Evolutionary conservation across 176 grass and related monocot species (phyloP), one percentile per base, ranked within the genome.

Genomic region (Triticum urartu): DNA sequence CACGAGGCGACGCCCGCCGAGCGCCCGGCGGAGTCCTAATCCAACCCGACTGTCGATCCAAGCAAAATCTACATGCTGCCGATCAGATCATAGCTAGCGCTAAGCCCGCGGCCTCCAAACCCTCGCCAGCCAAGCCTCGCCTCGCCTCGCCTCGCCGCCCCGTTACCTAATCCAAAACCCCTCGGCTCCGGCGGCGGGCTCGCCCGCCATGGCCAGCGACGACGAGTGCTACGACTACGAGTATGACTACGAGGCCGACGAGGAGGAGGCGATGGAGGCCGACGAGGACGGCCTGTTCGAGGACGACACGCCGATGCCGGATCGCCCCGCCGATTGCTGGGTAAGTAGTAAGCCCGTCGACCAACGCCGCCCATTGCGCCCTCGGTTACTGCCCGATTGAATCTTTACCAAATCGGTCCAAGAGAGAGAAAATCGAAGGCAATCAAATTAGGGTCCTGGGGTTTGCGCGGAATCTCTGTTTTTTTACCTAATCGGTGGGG

Each of bases 141-240:
- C 42, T 30, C 72, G 72, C 72, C 18, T 58, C 54, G 54, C 54
- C 54, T 58, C 18, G 54, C 54, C 72, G 24, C 67, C 70, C 39
- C 72, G 24, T 7, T 8, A 20, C 25, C 72, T 7, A 75, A 50
- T 2, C 42, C 36, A 68, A 68, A 68, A 68, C 65, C 30, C 64
- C 28, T 32, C 15, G 32, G 15, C 11, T 13, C 15, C 25, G 28
- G 28, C 25, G 58, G n/a, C 64, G 0, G 35, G 21, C 32, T 12
- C 9, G 21, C 14, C 69, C 11, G 45, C 56, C 48, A 75, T 66
- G 79, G 78, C 73, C 36, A 68, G 80, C 80, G 75, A 78, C 75
- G 75, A 78, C 10, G 86, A 82, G 11, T 52, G 30, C 71, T 83
- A 50, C 80, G 79, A 38, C 80, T 60, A 83, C 63, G 81, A 69